A percentile compares a stretch with the other conserved stretches of the same genome.
These are phyloP conservation scores for Heritiera fomes DNA, from an alignment of 345 rosid genomes.

Conservation along the genomic window DNA sequence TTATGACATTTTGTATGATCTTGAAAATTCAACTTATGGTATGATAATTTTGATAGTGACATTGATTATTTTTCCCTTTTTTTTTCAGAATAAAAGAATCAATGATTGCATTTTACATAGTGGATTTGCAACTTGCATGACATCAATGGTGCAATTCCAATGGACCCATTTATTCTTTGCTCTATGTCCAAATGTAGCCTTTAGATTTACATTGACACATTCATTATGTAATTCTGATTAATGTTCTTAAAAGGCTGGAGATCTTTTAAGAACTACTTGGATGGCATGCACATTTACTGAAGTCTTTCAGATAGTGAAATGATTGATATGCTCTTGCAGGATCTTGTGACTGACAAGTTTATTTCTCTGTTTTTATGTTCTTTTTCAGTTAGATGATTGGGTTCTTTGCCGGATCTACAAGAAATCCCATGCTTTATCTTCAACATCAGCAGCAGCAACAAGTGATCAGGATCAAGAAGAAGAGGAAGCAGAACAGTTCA, in stretches of 20 bases:
- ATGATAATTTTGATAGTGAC: neutral
- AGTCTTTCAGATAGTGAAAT: too few species aligned
- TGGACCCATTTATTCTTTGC: neutral
- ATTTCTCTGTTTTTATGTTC: neutral
- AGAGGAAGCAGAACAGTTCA: slow-evolving; percentile 44
- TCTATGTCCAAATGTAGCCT: neutral
- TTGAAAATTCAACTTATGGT: slow-evolving; percentile 10
- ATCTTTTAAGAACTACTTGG: neutral
- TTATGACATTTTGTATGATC: neutral
- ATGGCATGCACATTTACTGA: too few species aligned
- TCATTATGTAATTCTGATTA: neutral
- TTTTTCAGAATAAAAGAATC: neutral
- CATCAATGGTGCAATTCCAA: neutral
- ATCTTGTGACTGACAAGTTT: neutral
- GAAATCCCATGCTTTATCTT: slow-evolving; percentile 55
- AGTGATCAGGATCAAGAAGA: slow-evolving; percentile 70
- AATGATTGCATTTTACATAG: neutral
- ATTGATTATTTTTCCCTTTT: neutral
- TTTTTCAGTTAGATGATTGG: slow-evolving; percentile 89
- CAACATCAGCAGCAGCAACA: slow-evolving; percentile 38
- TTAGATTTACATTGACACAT: neutral
- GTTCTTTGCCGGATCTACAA: slow-evolving; percentile 96
- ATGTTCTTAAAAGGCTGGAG: neutral
- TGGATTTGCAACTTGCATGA: slow-evolving; percentile 4
- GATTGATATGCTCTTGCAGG: neutral